These are phyloP conservation scores for Colletotrichum godetiae DNA, from an alignment of 2,329 filamentous ascomycete species.

Conservation along the genomic window DNA sequence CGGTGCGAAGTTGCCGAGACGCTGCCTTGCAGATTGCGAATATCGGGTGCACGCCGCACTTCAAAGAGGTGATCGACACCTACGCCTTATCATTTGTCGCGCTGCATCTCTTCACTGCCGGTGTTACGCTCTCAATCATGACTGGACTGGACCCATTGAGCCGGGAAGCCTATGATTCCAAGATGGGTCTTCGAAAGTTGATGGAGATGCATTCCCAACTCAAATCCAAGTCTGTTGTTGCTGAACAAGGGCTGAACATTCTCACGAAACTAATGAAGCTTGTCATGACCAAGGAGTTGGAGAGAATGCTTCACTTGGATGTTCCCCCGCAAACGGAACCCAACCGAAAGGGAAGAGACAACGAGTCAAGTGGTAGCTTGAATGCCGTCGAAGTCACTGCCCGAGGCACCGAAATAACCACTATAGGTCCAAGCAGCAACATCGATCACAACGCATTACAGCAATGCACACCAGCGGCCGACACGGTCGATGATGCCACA, in stretches of 20 bases:
- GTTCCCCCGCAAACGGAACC: not conserved
- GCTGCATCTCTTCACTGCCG: not conserved
- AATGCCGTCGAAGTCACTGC: not conserved
- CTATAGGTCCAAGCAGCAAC: not conserved
- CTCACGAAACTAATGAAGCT: not conserved
- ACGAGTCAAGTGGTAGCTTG: not conserved
- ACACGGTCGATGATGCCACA: not conserved
- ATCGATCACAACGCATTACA: not conserved
- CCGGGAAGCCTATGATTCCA: not conserved
- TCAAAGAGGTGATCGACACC: not conserved
- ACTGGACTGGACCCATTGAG: not conserved
- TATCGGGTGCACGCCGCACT: not conserved
- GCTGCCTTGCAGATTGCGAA: not conserved
- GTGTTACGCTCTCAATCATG: not conserved
- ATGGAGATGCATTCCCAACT: not conserved
- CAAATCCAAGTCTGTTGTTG: not conserved
- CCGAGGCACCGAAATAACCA: not conserved
- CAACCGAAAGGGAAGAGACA: not conserved
- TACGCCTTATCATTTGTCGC: not conserved
- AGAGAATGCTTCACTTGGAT: not conserved
- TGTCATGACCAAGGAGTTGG: not conserved
- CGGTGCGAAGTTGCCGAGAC: not conserved
- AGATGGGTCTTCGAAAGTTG: not conserved
- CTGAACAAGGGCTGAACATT: not conserved
- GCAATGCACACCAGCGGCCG: not conserved